Conservation (phyloP, 2,329 filamentous ascomycete genomes). For the Talaromyces sp. region DNA sequence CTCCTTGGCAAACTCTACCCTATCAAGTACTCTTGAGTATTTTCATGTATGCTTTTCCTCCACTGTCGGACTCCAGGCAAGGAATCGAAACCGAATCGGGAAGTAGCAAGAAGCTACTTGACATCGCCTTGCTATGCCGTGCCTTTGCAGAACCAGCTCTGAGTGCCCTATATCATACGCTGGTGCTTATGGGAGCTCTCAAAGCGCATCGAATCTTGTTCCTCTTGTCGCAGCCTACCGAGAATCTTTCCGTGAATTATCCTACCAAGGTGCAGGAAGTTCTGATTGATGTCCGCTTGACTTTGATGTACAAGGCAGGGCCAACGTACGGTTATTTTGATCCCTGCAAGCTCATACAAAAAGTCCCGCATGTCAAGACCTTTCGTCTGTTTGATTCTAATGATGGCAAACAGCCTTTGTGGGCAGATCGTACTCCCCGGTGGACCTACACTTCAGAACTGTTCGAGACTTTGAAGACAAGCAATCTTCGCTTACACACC, state of each 20-base stretch:
- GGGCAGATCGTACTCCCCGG: conserved; percentile 40
- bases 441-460: conserved; percentile 70
- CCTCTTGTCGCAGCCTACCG: conserved; percentile 56
- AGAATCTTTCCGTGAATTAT: conserved; percentile 61
- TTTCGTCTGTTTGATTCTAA: conserved; percentile 67
- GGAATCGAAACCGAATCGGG: conserved; percentile 28
- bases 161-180: conserved; percentile 68
- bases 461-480: conserved; percentile 61
- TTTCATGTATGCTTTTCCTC: conserved; percentile 65
- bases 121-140: conserved; percentile 62
- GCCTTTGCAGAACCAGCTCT: conserved; percentile 71
- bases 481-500: conserved; percentile 46
- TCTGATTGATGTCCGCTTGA: conserved; percentile 64
- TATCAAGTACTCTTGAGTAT: conserved; percentile 69
- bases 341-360: conserved; percentile 58
- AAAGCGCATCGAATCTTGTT: conserved; percentile 51
- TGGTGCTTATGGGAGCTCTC: conserved; percentile 59
- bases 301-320: conserved; percentile 54
- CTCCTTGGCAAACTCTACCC: conserved; percentile 61
- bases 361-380: conserved; percentile 65
- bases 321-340: conserved; percentile 56
- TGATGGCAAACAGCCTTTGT: conserved; percentile 25
- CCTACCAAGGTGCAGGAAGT: conserved; percentile 68
- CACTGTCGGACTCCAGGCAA: conserved; percentile 48
- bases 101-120: conserved; percentile 59